Percentiles rank a stretch among this genome's conserved stretches.
Evolutionary conservation across 176 grass and related monocot genomes (phyloP).

Genomic region (Paspalum notatum): DNA sequence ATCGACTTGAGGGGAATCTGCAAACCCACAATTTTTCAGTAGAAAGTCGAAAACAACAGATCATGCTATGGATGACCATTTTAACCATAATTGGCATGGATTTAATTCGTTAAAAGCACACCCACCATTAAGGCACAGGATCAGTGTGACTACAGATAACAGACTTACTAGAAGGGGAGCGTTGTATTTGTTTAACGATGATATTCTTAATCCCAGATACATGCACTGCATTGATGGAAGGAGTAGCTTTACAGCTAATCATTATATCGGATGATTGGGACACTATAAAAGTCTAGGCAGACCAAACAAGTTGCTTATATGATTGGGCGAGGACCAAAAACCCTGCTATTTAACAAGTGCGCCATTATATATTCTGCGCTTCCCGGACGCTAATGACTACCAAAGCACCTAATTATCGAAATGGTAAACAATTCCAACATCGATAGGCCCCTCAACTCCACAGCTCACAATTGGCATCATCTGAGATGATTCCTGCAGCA

Average conservation of each 20-base stretch:
- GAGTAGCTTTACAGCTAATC: constrained; percentile 12
- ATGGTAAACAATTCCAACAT: constrained; percentile 12
- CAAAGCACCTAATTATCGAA: background rate
- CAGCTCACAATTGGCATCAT: constrained; percentile 16
- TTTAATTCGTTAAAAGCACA: background rate
- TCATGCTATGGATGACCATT: background rate
- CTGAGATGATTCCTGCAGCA: constrained; percentile 2
- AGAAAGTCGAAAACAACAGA: constrained; percentile 28
- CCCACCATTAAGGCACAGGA: background rate
- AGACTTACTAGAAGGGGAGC: background rate
- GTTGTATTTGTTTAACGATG: background rate
- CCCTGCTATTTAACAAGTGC: background rate
- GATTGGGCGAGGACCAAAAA: constrained; percentile 14
- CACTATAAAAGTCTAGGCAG: constrained; percentile 19
- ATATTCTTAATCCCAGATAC: background rate
- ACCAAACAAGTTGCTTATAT: constrained; percentile 30
- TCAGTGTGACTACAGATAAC: constrained; percentile 16
- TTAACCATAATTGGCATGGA: background rate
- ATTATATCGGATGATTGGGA: constrained; percentile 13
- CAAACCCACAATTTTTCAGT: constrained; percentile 23
- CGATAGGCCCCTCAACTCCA: background rate
- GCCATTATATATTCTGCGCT: background rate
- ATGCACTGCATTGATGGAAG: constrained; percentile 11
- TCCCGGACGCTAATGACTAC: background rate
- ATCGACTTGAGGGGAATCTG: constrained; percentile 75